phyloP scores from a whole-genome alignment of 257 asterid species.

The Solanum chiquidenum region DNA sequence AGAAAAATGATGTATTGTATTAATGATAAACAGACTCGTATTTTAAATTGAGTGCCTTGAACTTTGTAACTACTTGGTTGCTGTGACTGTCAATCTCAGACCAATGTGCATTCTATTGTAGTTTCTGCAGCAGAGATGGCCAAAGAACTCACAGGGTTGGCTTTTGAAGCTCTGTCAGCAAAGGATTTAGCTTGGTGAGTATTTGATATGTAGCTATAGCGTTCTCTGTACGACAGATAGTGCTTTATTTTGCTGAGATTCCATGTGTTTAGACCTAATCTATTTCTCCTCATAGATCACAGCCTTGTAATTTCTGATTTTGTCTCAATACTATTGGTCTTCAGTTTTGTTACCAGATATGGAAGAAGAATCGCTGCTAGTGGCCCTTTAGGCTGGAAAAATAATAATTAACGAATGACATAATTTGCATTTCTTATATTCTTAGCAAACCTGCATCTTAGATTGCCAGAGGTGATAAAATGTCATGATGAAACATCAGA shows the following conservation, averaged over 20 bases:
- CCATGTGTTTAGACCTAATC: background rate
- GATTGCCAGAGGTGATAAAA: background rate
- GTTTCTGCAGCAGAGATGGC: slow-evolving; percentile 56
- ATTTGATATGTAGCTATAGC: background rate
- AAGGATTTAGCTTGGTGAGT: slow-evolving; percentile 91
- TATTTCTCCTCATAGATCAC: background rate
- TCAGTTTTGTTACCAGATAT: background rate
- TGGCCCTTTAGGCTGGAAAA: background rate
- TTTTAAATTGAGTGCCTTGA: background rate
- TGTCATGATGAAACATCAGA: background rate
- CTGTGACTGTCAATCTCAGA: slow-evolving; percentile 8
- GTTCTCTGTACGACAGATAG: background rate
- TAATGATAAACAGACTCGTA: background rate
- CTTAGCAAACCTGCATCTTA: background rate
- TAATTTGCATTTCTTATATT: background rate
- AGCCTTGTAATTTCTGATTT: background rate
- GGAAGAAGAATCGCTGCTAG: background rate
- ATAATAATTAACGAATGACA: background rate
- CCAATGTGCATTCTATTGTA: slow-evolving; percentile 13
- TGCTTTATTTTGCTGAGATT: background rate
- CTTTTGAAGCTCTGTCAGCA: slow-evolving; percentile 78
- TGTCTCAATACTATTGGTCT: background rate
- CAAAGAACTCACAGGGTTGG: slow-evolving; percentile 48
- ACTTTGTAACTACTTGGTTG: background rate
- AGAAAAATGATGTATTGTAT: background rate